A percentile compares a stretch with the other conserved stretches of the same genome.
These are phyloP conservation scores for Clitopilus hobsonii DNA, from an alignment of 768 basidiomycete species.

Conservation along the genomic window DNA sequence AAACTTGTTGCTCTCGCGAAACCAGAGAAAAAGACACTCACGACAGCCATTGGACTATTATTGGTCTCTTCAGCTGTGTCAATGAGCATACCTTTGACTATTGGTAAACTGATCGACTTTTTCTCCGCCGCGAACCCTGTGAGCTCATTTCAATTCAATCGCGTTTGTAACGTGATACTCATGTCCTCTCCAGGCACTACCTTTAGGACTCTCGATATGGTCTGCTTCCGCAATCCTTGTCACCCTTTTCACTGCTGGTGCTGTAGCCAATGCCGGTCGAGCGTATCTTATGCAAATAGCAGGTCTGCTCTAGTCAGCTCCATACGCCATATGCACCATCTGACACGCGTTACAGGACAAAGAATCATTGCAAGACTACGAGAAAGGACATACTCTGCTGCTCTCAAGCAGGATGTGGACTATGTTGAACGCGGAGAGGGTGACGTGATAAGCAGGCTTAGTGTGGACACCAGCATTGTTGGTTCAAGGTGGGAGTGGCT, in stretches of 20 bases:
- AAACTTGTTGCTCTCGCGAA: conserved; percentile 76
- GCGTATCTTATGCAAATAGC: conserved; percentile 83
- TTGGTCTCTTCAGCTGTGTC: conserved; percentile 87
- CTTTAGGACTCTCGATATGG: conserved; percentile 73
- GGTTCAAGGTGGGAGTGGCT: conserved; percentile 68
- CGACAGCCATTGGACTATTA: conserved; percentile 73
- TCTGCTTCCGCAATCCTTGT: conserved; percentile 76
- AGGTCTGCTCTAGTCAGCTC: conserved; percentile 33
- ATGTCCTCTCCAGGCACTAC: conserved; percentile 51
- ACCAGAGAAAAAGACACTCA: conserved; percentile 76
- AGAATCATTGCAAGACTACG: conserved; percentile 87
- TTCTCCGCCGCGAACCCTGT: conserved; percentile 76
- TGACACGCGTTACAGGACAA: conserved; percentile 45
- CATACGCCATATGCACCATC: not conserved
- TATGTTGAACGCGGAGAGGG: conserved; percentile 91
- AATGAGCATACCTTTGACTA: conserved; percentile 89
- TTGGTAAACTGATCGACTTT: conserved; percentile 93
- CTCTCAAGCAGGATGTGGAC: conserved; percentile 86
- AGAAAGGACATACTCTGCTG: conserved; percentile 77
- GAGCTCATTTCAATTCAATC: conserved; percentile 18
- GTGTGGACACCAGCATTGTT: conserved; percentile 88
- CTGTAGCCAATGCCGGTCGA: conserved; percentile 78
- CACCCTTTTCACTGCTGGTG: conserved; percentile 80
- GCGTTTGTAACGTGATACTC: not conserved
- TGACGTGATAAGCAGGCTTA: conserved; percentile 87